Evolutionary conservation across 768 basidiomycete genomes (phyloP).

Genomic region (Tylopilus cervinicoccineus): DNA sequence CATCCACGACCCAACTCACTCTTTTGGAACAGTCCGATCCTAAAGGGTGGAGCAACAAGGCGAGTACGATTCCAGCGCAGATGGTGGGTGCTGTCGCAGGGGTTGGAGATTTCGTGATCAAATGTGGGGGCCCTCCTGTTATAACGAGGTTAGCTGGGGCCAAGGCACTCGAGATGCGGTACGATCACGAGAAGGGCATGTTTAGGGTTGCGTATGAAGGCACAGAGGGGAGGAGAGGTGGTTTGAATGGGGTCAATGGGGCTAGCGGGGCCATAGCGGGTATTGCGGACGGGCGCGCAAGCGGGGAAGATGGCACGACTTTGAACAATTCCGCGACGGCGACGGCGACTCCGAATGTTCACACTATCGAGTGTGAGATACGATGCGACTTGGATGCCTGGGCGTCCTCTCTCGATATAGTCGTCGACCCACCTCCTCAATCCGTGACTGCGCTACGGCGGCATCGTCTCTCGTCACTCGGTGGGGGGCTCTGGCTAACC

Average conservation of each 20-base stretch:
- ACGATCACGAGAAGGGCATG: conserved; percentile 80
- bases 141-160: conserved; percentile 80
- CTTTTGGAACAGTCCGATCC: conserved; percentile 96
- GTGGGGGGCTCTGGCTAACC: conserved; percentile 93
- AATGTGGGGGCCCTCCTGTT: conserved; percentile 92
- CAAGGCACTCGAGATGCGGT: conserved; percentile 66
- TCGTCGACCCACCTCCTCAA: conserved; percentile 90
- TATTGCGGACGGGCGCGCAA: conserved; percentile 8
- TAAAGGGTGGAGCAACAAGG: conserved; percentile 94
- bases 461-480: conserved; percentile 79
- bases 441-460: conserved; percentile 78
- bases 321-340: neutral
- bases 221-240: conserved; percentile 45
- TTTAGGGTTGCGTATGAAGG: conserved; percentile 86
- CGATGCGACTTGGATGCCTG: conserved; percentile 91
- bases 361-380: conserved; percentile 81
- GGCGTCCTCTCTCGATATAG: conserved; percentile 78
- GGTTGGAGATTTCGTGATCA: conserved; percentile 93
- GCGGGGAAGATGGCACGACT: conserved; percentile 13
- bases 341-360: conserved; percentile 28
- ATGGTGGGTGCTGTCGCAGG: conserved; percentile 90
- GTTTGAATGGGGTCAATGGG: conserved; percentile 19
- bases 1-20: conserved; percentile 90
- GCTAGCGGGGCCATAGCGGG: conserved; percentile 4
- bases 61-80: conserved; percentile 82